These are phyloP conservation scores for Petrea volubilis DNA, from an alignment of 257 asterid genomes.

Conservation along the genomic window DNA sequence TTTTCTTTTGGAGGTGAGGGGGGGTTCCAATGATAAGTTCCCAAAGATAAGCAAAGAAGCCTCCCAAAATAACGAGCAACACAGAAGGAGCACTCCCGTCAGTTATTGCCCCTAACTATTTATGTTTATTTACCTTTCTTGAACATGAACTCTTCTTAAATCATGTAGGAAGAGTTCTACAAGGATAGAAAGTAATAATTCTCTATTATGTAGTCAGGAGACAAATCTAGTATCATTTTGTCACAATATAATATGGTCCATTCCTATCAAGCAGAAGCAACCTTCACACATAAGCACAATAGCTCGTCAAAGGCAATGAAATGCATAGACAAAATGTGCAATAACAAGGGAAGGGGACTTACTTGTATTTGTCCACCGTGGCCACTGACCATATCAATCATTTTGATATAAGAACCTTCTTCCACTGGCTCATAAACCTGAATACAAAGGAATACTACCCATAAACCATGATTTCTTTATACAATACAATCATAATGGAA, in stretches of 20 bases:
- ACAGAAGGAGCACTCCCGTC: too few species aligned
- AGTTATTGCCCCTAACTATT: too few species aligned
- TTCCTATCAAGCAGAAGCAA: slow-evolving; percentile 13
- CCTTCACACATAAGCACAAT: neutral
- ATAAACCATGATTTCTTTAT: slow-evolving; percentile 22
- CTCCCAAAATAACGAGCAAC: too few species aligned
- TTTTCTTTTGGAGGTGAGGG: too few species aligned
- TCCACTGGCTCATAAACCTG: slow-evolving; percentile 97
- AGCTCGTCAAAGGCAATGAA: slow-evolving; percentile 17
- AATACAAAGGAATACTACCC: slow-evolving; percentile 21
- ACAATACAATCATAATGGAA: slow-evolving; percentile 14
- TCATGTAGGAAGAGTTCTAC: too few species aligned
- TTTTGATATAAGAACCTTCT: slow-evolving; percentile 97
- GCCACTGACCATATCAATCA: slow-evolving; percentile 99
- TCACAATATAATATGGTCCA: neutral
- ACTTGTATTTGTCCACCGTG: slow-evolving; percentile 98
- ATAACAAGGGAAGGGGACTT: slow-evolving; percentile 18
- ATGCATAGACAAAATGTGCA: neutral
- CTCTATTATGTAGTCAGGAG: neutral
- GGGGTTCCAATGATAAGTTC: too few species aligned
- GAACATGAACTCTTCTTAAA: too few species aligned
- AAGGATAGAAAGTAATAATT: too few species aligned
- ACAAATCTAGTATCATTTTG: slow-evolving; percentile 1
- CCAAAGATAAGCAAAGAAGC: too few species aligned
- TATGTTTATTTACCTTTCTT: too few species aligned